Evolutionary conservation across 2,329 filamentous ascomycete species (phyloP), one percentile per base, ranked within the genome.

Genomic region (Fusarium udum): DNA sequence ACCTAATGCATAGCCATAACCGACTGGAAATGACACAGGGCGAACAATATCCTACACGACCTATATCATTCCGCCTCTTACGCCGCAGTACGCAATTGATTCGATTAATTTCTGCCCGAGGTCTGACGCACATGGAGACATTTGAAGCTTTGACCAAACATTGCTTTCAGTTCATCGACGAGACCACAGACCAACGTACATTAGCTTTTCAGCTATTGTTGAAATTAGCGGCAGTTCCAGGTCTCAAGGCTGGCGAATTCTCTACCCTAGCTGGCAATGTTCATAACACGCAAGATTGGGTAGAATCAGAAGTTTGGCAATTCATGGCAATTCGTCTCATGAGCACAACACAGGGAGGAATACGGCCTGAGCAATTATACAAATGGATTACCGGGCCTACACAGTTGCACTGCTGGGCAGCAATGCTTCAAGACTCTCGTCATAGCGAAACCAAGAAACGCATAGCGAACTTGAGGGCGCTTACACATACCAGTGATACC

Each of bases 121-220:
- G 15, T 40, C 7, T 42, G 20, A 26, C 51, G 11, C 26, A 34
- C 26, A 51, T 46, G 32, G 43, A 52, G 15, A 26, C 28, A 22
- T 64, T 40, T 26, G n/a, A 57, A n/a, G 48, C 55, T n/a, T 40
- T 69, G 42, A 58, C 32, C 10, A 49, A 59, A 16, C 61, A 60
- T 51, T 74, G 71, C 34, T 43, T 55, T 12, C 24, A 46, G 24
- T 43, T 16, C 31, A 42, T 20, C 15, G n/a, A 51, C 13, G 63
- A 57, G 26, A 48, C 61, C 15, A 34, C 16, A 18, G 59, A 64
- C 18, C 63, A 60, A 28, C 68, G 57, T 14, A 32, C 46, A 16
- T 59, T 74, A 40, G 53, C 59, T 15, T 72, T 56, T 39, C 63
- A 74, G 14, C 39, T 74, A 15, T 37, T 74, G 18, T 43, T 74